These are phyloP conservation scores for Chaetomium globosum DNA, from an alignment of 2,329 filamentous ascomycete species.

Conservation along the genomic window DNA sequence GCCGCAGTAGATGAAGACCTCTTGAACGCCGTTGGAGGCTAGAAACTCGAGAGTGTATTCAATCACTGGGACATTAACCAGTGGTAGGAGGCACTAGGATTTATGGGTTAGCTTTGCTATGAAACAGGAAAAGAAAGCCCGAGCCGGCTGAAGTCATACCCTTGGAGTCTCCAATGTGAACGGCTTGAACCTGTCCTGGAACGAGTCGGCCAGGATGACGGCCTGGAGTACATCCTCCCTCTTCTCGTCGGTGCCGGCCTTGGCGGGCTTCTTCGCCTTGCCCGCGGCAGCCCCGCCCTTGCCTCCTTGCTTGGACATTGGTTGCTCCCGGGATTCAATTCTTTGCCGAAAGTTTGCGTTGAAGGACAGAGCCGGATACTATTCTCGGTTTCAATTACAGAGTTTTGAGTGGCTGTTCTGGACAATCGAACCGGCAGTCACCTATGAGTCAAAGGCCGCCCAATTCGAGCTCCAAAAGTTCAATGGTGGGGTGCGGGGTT, in stretches of 20 bases:
- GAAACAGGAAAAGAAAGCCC: background rate
- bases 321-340: background rate
- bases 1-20: slow-evolving; percentile 90
- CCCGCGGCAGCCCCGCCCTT: slow-evolving; percentile 44
- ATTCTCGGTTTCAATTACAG: background rate
- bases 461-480: slow-evolving; percentile 19
- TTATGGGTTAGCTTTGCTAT: slow-evolving; percentile 26
- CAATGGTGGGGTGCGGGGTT: slow-evolving; percentile 30
- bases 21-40: slow-evolving; percentile 90
- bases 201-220: slow-evolving; percentile 85
- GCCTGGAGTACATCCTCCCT: slow-evolving; percentile 62
- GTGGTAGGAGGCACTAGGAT: slow-evolving; percentile 79
- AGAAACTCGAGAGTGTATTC: slow-evolving; percentile 98
- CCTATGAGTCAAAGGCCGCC: slow-evolving; percentile 29
- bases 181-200: slow-evolving; percentile 86
- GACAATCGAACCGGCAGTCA: background rate
- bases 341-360: background rate
- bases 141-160: slow-evolving; percentile 49
- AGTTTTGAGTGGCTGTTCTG: background rate
- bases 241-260: slow-evolving; percentile 56
- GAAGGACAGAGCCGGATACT: background rate
- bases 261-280: slow-evolving; percentile 58
- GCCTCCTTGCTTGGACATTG: slow-evolving; percentile 52
- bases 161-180: slow-evolving; percentile 87
- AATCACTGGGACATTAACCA: slow-evolving; percentile 92